A percentile compares a stretch with the other conserved stretches of the same genome.
These are phyloP conservation scores for Phytopythium kandeliae DNA, from an alignment of 352 stramenopile genomes.

Conservation along the genomic window DNA sequence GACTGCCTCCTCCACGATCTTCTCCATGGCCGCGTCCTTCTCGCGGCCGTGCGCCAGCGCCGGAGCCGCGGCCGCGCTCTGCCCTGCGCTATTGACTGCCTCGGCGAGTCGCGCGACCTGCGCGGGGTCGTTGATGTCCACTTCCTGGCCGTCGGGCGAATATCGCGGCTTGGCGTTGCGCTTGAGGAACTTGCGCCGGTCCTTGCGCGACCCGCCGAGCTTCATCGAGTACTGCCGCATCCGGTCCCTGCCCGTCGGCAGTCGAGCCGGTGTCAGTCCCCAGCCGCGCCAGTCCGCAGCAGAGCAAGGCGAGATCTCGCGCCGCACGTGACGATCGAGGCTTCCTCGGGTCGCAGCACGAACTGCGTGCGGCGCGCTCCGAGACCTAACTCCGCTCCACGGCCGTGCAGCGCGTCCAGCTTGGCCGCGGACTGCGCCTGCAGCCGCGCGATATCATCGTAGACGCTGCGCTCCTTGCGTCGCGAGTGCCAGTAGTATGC, in stretches of 20 bases:
- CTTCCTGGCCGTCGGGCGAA: constrained; percentile 7
- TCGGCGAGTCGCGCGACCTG: constrained; percentile 11
- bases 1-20: constrained; percentile 50
- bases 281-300: no score
- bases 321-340: constrained; percentile 66
- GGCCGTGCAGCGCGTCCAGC: constrained; percentile 48
- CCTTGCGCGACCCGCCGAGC: constrained; percentile 45
- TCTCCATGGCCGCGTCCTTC: constrained; percentile 20
- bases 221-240: constrained; percentile 77
- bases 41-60: constrained; percentile 10
- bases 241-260: constrained; percentile 30
- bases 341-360: constrained; percentile 48
- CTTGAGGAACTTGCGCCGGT: constrained; percentile 69
- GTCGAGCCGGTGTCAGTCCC: neutral
- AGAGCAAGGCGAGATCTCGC: neutral
- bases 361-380: constrained; percentile 67
- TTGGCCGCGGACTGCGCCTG: constrained; percentile 62
- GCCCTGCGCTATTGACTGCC: constrained; percentile 2
- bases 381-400: constrained; percentile 38
- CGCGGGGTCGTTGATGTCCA: constrained; percentile 29
- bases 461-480: constrained; percentile 47
- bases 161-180: constrained; percentile 25
- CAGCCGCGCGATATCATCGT: constrained; percentile 60
- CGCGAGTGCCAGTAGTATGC: constrained; percentile 65
- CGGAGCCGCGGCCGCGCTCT: constrained; percentile 10